Conservation (phyloP, 805 yeast species). For the Metschnikowia hibisci region DNA sequence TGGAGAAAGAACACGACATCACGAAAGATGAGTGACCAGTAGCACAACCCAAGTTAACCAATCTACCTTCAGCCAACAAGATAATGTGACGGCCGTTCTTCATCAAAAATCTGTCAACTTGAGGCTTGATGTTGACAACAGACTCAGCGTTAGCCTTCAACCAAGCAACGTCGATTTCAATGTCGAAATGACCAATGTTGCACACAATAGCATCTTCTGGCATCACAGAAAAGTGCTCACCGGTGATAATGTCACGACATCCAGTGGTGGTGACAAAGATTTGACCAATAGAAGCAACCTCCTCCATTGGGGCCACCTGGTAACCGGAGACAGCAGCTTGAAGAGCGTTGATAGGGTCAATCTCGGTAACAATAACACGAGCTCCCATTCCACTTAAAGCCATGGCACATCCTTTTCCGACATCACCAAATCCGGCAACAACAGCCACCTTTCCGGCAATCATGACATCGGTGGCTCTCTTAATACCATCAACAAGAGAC, state of each 20-base stretch:
- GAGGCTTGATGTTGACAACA: conserved; percentile 97
- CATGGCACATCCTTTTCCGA: conserved; percentile 99
- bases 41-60: conserved; percentile 99
- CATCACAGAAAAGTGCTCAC: conserved; percentile 83
- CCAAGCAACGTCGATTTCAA: conserved; percentile 99
- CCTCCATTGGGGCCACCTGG: conserved; percentile 94
- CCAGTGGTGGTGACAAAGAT: conserved; percentile 99
- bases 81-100: conserved; percentile 88
- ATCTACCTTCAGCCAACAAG: conserved; percentile 98
- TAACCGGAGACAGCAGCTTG: conserved; percentile 99
- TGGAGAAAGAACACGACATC: conserved; percentile 99
- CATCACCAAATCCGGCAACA: conserved; percentile 99
- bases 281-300: conserved; percentile 90
- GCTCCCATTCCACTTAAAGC: conserved; percentile 99
- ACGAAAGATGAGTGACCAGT: conserved; percentile 99
- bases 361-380: conserved; percentile 93
- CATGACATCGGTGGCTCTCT: conserved; percentile 99
- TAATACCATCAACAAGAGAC: conserved; percentile 96
- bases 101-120: conserved; percentile 95
- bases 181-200: conserved; percentile 99
- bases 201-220: conserved; percentile 99
- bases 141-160: conserved; percentile 89
- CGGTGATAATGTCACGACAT: conserved; percentile 95
- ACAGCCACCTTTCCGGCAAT: conserved; percentile 98
- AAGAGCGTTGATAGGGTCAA: conserved; percentile 97